Evolutionary conservation across 805 yeast species (phyloP), one percentile per base, ranked within the genome.

Genomic region (Spathaspora girioi): DNA sequence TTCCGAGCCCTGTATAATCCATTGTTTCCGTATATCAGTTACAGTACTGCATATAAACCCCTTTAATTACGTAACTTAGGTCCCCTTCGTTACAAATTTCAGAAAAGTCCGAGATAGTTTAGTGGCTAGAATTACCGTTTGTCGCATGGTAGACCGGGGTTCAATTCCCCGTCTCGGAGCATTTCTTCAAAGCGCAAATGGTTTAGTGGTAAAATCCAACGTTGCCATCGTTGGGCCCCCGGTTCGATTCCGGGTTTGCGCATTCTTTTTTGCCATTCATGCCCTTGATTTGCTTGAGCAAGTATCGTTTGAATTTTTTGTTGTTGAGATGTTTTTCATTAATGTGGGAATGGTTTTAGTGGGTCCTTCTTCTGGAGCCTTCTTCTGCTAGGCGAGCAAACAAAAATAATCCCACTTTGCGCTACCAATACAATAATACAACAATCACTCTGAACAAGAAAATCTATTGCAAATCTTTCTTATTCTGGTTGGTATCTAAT

Each of bases 131-230:
- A 56, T 56, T 55, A 55, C 59, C 59, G 59, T 48, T 56, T 56
- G 59, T 56, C 59, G 59, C 58, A 49, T 55, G 59, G 59, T 55
- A 55, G 59, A 56, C 59, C 59, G 56, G 59, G 59, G 59, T 56
- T 56, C 59, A 56, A 56, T 56, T 56, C 59, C 59, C 59, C 56
- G 59, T 56, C 59, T 54, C 55, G 58, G 58, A 56, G 59, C 50
- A 43, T 42, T 29, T 12, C 11, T 23, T 46, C 45, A 12, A 4
- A 23, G 50, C 50, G 50, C 50, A 27, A 42, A 26, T 48, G 50
- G 50, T 48, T 48, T 48, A 48, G 50, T 48, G 50, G 50, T 48
- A 48, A 48, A 48, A 48, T 48, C 47, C 51, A 49, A 49, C 48
- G 51, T 49, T 49, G 47, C 51, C 51, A 49, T 49, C 48, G 48